Evolutionary conservation across 2,329 filamentous ascomycete species (phyloP).

Genomic region (Diaporthe ilicicola): DNA sequence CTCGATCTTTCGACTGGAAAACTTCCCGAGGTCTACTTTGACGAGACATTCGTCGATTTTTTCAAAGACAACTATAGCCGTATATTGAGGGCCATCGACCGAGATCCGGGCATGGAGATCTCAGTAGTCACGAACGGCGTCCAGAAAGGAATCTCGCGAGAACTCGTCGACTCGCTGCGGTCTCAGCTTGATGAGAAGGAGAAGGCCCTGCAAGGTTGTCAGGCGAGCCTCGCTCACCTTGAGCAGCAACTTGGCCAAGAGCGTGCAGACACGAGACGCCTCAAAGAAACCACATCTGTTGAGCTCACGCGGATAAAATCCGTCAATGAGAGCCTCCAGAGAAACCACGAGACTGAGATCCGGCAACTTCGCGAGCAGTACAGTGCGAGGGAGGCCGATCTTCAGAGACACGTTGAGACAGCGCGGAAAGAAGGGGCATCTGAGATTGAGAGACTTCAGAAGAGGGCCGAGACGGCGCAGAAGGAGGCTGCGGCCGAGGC

Average conservation of each 20-base stretch:
- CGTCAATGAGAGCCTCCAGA: conserved; percentile 76
- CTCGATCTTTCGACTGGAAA: conserved; percentile 59
- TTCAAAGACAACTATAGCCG: conserved; percentile 96
- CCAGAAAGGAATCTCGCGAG: conserved; percentile 91
- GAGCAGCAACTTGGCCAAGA: conserved; percentile 73
- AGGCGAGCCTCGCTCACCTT: conserved; percentile 55
- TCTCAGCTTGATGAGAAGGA: conserved; percentile 79
- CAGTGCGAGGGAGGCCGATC: conserved; percentile 54
- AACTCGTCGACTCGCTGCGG: conserved; percentile 87
- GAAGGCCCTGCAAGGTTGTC: conserved; percentile 55
- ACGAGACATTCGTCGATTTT: conserved; percentile 88
- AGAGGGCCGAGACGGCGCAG: conserved; percentile 60
- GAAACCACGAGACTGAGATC: conserved; percentile 73
- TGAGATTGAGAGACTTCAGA: conserved; percentile 52
- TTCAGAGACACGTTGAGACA: conserved; percentile 30
- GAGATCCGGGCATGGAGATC: conserved; percentile 88
- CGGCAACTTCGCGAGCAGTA: conserved; percentile 53
- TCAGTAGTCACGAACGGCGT: conserved; percentile 81
- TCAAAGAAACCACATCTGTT: conserved; percentile 64
- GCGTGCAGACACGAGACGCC: conserved; percentile 74
- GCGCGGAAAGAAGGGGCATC: conserved; percentile 25
- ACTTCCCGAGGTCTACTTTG: conserved; percentile 85
- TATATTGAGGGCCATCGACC: conserved; percentile 83
- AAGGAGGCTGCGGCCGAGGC: conserved; percentile 43
- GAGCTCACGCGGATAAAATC: conserved; percentile 57